These are phyloP conservation scores for Ambrosia artemisiifolia DNA, from an alignment of 129 eudicot species.

Conservation along the genomic window DNA sequence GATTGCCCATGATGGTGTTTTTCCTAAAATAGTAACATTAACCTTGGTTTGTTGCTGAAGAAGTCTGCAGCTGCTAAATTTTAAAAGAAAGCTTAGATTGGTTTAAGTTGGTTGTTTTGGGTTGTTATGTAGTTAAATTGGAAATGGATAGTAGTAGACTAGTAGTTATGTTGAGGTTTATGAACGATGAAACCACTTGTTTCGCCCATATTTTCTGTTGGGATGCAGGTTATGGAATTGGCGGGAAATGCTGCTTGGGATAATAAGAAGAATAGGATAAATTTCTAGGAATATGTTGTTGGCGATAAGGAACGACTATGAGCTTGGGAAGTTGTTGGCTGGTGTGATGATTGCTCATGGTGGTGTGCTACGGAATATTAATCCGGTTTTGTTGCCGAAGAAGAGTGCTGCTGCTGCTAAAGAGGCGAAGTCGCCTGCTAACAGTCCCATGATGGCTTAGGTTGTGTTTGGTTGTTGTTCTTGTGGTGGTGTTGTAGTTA, in stretches of 20 bases:
- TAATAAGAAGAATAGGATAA: not conserved
- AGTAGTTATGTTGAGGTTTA: no score
- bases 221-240: not conserved
- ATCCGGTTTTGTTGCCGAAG: not conserved
- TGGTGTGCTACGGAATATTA: not conserved
- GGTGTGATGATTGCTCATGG: constrained; percentile 2
- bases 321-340: not conserved
- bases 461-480: no score
- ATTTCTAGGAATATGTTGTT: not conserved
- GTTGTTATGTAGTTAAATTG: no score
- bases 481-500: no score
- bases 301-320: constrained; percentile 5
- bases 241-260: constrained; percentile 7
- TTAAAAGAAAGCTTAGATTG: no score
- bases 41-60: not conserved
- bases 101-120: no score
- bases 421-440: no score
- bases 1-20: constrained; percentile 2
- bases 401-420: not conserved
- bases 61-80: no score
- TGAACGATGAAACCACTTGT: no score
- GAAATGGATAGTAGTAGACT: no score
- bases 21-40: not conserved
- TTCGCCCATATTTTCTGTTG: no score
- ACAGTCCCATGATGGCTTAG: no score